Conservation (phyloP, 1,139 yeast genomes). For the Suhomyces atakaporum region DNA sequence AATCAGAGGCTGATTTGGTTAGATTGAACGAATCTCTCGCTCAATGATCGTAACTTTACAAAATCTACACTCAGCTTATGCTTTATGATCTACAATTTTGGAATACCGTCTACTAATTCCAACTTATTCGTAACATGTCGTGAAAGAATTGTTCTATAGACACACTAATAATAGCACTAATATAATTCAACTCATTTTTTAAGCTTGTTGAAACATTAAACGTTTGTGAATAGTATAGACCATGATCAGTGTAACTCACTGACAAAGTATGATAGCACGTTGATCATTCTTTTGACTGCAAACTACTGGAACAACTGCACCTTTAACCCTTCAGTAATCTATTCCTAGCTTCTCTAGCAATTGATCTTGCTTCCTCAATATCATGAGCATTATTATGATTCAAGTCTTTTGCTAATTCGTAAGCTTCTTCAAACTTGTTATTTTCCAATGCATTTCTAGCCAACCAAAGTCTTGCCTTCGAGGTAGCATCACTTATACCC, state of each 20-base stretch:
- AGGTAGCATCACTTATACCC: slow-evolving; percentile 74
- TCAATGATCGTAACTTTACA: slow-evolving; percentile 4
- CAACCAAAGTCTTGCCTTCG: slow-evolving; percentile 85
- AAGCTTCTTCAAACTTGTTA: slow-evolving; percentile 67
- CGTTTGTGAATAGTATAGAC: too few relatives aligned
- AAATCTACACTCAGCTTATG: slow-evolving; percentile 1
- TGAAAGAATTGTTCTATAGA: slow-evolving; percentile 9
- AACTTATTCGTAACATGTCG: slow-evolving; percentile 10
- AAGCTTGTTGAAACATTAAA: too few relatives aligned
- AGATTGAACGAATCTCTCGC: slow-evolving; percentile 12
- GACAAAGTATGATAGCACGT: too few relatives aligned
- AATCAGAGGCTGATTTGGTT: slow-evolving; percentile 13
- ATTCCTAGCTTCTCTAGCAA: slow-evolving; percentile 70
- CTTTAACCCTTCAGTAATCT: slow-evolving; percentile 28
- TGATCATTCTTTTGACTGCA: too few relatives aligned
- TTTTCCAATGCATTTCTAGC: slow-evolving; percentile 66
- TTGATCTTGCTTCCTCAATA: slow-evolving; percentile 83
- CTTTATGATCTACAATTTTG: slow-evolving; percentile 3
- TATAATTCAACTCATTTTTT: slow-evolving; percentile 1
- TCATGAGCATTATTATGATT: slow-evolving; percentile 81
- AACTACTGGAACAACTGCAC: background rate
- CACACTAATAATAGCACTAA: slow-evolving; percentile 5
- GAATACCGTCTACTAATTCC: background rate
- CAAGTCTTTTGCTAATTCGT: slow-evolving; percentile 71
- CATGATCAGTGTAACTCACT: too few relatives aligned